Evolutionary conservation across 306 rosid species (phyloP), one percentile per base, ranked within the genome.

Genomic region (Cucumis sativus): DNA sequence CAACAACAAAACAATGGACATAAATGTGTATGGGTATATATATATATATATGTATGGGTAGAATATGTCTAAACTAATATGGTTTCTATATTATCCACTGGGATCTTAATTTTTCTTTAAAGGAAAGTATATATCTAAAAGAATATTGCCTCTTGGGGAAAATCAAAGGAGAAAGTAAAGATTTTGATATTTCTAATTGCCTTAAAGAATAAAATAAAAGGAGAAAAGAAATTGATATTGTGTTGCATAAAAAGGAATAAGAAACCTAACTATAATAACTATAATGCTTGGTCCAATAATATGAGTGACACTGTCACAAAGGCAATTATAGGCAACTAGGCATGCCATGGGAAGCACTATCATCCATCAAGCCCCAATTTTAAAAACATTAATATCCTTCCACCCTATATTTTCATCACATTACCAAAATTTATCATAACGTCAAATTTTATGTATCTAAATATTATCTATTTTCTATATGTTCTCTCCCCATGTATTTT

Each of bases 311-410:
- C 13, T 72, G 76, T 51, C 59, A 70, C 39, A 18, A 18, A 2
- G 61, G 10, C 76, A 47, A 71, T 47, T 72, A 72, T 72, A 72
- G 76, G 61, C 60, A 41, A 47, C 21, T 70, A 70, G 76, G 37
- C 76, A 70, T 72, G 76, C 28, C 76, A 51, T 72, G 61, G 76
- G 61, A 45, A 51, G 43, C 76, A 72, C 76, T 72, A 72, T 72
- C 45, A 72, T 72, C 17, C 76, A 25, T 0, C 61, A 16, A 47
- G 0, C 8, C 8, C 0, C 4, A 21, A 12, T 47, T 40, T 18
- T 17, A 13, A 14, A 49, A 61, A 28, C 4, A 58, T 11, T 60
- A 23, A 23, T 23, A 23, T 23, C 25, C 0, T 23, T 23, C 25
- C 25, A n/a, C n/a, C n/a, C n/a, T n/a, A n/a, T n/a, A n/a, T n/a